Evolutionary conservation across 2,329 filamentous ascomycete genomes (phyloP).

Genomic region (Monilinia aucupariae): DNA sequence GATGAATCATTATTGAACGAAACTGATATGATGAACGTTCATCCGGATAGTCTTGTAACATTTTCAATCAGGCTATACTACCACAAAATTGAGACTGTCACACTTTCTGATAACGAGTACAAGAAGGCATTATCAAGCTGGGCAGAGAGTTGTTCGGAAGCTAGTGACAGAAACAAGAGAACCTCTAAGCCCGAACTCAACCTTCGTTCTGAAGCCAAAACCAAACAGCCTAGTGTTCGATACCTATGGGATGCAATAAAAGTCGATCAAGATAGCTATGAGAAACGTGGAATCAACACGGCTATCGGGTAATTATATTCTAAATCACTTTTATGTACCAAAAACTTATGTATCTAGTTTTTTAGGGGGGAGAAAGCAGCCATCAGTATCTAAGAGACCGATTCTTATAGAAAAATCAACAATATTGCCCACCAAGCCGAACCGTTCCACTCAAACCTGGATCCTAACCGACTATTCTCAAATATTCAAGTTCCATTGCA

Average conservation of each 20-base stretch:
- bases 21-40: neutral
- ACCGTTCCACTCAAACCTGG: neutral
- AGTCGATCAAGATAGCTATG: constrained; percentile 15
- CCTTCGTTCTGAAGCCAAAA: neutral
- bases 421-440: neutral
- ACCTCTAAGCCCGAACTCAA: neutral
- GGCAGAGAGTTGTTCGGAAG: neutral
- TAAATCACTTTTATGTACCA: neutral
- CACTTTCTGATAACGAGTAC: neutral
- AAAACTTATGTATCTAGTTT: neutral
- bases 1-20: neutral
- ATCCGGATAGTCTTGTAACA: neutral
- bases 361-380: neutral
- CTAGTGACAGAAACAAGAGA: neutral
- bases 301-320: constrained; percentile 11
- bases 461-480: rapidly evolving
- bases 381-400: too few relatives aligned
- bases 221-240: neutral
- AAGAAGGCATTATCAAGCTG: neutral
- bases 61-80: neutral
- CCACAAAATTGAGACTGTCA: neutral
- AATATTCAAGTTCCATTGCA: constrained; percentile 5
- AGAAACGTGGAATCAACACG: constrained; percentile 15
- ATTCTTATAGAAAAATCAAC: too few relatives aligned
- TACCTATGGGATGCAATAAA: constrained; percentile 1